Conservation (phyloP, 208 protist genomes). For the Angomonas deanei region DNA sequence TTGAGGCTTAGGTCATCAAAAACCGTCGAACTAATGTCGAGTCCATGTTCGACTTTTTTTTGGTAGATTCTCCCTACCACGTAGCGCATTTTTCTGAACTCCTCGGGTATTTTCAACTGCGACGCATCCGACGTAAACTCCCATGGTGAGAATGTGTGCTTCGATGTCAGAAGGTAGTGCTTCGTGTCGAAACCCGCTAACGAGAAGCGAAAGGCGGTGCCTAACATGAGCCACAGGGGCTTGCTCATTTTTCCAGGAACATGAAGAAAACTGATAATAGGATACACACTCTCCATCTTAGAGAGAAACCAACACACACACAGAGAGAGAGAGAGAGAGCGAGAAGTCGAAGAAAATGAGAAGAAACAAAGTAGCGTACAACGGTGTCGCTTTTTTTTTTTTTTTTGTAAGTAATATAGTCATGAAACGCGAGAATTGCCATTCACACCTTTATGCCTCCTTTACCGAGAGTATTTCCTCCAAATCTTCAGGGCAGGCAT, state of each 20-base stretch:
- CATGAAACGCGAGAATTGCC: no score
- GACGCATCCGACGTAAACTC: slow-evolving; percentile 18
- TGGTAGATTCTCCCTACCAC: slow-evolving; percentile 28
- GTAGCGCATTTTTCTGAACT: slow-evolving; percentile 34
- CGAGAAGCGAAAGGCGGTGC: slow-evolving; percentile 25
- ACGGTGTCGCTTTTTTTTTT: neutral
- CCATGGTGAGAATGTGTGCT: slow-evolving; percentile 48
- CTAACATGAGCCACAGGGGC: slow-evolving; percentile 49
- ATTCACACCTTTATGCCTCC: no score
- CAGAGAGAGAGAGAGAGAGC: slow-evolving; percentile 4
- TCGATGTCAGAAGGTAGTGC: slow-evolving; percentile 31
- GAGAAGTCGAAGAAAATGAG: neutral
- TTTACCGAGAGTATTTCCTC: no score
- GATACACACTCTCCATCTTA: slow-evolving; percentile 8
- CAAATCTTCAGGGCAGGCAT: no score
- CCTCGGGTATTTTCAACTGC: slow-evolving; percentile 38
- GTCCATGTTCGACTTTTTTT: neutral
- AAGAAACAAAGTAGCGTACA: neutral
- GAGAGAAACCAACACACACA: neutral
- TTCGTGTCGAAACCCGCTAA: neutral
- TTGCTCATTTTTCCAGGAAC: slow-evolving; percentile 46
- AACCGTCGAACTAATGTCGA: neutral
- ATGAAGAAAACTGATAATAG: slow-evolving; percentile 43
- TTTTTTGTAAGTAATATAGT: no score
- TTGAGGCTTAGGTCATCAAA: slow-evolving; percentile 10